These are phyloP conservation scores for Dictyostelium capitatum DNA, from an alignment of 78 protist genomes.

Conservation along the genomic window DNA sequence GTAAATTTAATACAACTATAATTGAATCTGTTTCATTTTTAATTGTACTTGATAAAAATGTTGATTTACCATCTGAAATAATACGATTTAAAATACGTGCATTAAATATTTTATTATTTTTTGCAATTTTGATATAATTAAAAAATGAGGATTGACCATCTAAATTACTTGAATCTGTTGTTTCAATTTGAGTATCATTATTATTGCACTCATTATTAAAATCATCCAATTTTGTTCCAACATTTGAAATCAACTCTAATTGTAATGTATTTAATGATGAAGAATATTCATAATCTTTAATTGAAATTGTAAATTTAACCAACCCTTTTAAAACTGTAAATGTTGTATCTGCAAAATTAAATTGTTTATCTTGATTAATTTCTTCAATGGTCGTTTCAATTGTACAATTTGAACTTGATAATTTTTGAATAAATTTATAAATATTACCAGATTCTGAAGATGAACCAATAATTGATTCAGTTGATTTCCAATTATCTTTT, in stretches of 20 bases:
- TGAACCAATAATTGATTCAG: too few species aligned
- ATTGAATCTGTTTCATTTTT: not conserved
- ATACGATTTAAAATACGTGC: slow-evolving; percentile 7
- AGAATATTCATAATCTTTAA: not conserved
- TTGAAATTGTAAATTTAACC: not conserved
- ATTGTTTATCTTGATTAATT: not conserved
- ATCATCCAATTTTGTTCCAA: not conserved
- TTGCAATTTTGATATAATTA: not conserved
- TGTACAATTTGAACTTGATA: not conserved
- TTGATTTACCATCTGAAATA: not conserved
- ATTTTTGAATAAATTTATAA: not conserved
- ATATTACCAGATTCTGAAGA: too few species aligned
- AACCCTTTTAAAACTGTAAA: not conserved
- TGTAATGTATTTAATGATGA: not conserved
- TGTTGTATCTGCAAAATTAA: not conserved
- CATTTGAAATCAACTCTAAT: not conserved
- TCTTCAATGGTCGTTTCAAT: not conserved
- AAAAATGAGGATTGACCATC: not conserved
- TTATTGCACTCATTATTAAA: not conserved
- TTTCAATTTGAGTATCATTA: not conserved
- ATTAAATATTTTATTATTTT: not conserved
- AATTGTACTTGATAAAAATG: slow-evolving; percentile 2
- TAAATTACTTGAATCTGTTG: not conserved
- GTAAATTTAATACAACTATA: not conserved
- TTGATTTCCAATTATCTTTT: not conserved